These are phyloP conservation scores for Setomelanomma holmii DNA, from an alignment of 2,329 filamentous ascomycete species.

Conservation along the genomic window DNA sequence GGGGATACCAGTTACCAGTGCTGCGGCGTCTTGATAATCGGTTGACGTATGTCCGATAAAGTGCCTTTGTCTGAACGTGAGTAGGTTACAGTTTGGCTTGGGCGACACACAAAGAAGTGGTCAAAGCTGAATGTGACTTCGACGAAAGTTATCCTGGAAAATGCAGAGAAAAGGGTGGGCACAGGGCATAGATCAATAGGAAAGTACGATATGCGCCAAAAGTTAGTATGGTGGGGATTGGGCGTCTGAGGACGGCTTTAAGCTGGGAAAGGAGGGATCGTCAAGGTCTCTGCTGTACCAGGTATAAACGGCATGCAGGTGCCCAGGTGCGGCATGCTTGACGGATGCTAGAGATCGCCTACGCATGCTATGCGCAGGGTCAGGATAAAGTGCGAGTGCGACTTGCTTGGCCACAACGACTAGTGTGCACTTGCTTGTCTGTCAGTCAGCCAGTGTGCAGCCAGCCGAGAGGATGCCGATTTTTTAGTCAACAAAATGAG, in stretches of 20 bases:
- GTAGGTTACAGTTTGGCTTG: slow-evolving; percentile 3
- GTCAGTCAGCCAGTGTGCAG: slow-evolving; percentile 19
- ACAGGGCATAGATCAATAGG: slow-evolving; percentile 10
- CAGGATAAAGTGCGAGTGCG: slow-evolving; percentile 13
- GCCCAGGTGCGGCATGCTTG: slow-evolving; percentile 19
- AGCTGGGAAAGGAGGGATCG: slow-evolving; percentile 22
- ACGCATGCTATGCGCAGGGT: slow-evolving; percentile 21
- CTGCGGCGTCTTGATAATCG: background rate
- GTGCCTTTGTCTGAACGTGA: slow-evolving; percentile 12
- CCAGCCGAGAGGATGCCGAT: slow-evolving; percentile 13
- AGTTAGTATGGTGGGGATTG: slow-evolving; percentile 8
- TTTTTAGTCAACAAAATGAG: slow-evolving; percentile 10
- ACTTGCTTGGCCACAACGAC: slow-evolving; percentile 8
- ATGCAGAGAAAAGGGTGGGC: slow-evolving; percentile 8
- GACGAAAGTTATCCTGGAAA: slow-evolving; percentile 2
- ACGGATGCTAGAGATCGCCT: slow-evolving; percentile 21
- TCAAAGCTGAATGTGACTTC: slow-evolving; percentile 11
- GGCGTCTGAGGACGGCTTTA: slow-evolving; percentile 12
- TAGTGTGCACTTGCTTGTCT: slow-evolving; percentile 16
- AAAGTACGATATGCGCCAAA: slow-evolving; percentile 2
- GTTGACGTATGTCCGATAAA: no score
- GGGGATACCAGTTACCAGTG: slow-evolving; percentile 3
- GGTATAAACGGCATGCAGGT: slow-evolving; percentile 23
- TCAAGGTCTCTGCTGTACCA: slow-evolving; percentile 18
- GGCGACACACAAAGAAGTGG: slow-evolving; percentile 3